Evolutionary conservation across 352 stramenopile species (phyloP), one percentile per base, ranked within the genome.

Genomic region (Phytopythium ostracodes): DNA sequence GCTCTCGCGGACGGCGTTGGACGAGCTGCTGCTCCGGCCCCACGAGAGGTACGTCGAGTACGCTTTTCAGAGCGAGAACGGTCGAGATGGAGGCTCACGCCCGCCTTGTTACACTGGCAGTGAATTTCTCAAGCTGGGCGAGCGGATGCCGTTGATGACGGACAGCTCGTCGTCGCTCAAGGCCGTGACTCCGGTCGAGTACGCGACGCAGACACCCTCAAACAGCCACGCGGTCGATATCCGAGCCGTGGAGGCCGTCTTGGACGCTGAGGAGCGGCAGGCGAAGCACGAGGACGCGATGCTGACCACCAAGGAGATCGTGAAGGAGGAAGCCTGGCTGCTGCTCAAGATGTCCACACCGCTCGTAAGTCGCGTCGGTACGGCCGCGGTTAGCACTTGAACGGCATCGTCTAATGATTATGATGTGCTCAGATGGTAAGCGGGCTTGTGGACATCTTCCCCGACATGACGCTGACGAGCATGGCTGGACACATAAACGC

Each of bases 21-120:
- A 88, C 54, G 73, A 81, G 60, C 46, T 82, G 27, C 63, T 88
- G 25, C 78, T 73, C 55, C 60, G 79, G 56, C 60, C 83, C 57
- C 75, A 73, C 55, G 73, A 75, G 50, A 51, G 71, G 40, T 64
- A 81, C 18, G 22, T 80, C 43, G 52, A 31, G 22, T n/a, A 66
- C 27, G 56, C 70, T 10, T 33, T 76, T 10, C 27, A 55, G 7
- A 33, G 25, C 27, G 2, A 25, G 22, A 24, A 24, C 46, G 20
- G 11, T 18, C 46, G 11, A 53, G 35, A 14, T 14, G 42, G 42
- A 9, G 42, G n/a, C 42, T 25, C 40, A 60, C 29, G 15, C n/a
- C 25, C 20, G 2, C 17, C 7, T 11, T 12, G 17, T 25, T 18
- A 8, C 25, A 9, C 44, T 27, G 59, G 51, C 40, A 57, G 33